phyloP scores from a whole-genome alignment of 2,329 filamentous ascomycete genomes.

The Trichoderma pleuroti region DNA sequence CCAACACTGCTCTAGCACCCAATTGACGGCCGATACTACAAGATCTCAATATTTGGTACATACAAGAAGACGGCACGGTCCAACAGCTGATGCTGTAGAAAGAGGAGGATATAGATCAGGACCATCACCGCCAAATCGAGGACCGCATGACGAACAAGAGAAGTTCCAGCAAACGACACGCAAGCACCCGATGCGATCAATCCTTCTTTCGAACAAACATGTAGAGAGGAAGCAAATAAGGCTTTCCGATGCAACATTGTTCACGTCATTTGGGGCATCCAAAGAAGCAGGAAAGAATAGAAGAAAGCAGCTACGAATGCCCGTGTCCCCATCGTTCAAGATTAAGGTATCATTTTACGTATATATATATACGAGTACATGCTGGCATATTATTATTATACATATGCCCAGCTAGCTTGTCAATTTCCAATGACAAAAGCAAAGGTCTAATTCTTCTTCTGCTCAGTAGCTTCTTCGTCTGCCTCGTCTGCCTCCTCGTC shows the following conservation, averaged over 20 bases:
- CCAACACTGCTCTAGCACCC: too few relatives aligned
- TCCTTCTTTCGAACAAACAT: neutral
- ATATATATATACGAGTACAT: neutral
- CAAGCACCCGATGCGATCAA: neutral
- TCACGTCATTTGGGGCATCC: fast-evolving
- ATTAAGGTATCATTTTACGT: neutral
- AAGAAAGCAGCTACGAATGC: neutral
- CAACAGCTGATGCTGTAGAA: neutral
- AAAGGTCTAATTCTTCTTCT: conserved; percentile 21
- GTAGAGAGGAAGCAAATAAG: neutral
- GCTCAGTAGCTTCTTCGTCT: conserved; percentile 22
- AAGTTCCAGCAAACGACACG: neutral
- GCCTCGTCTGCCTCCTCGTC: conserved; percentile 26
- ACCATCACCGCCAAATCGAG: neutral
- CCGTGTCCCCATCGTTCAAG: neutral
- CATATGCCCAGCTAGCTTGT: neutral
- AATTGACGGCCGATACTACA: neutral
- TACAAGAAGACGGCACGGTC: neutral
- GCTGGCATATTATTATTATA: neutral
- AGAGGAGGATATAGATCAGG: conserved; percentile 11
- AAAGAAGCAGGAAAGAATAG: neutral
- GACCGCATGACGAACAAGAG: neutral
- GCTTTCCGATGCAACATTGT: neutral
- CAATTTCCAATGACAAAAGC: neutral
- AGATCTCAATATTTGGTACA: neutral